A percentile compares a stretch with the other conserved stretches of the same genome.
These are phyloP conservation scores for Biscogniauxia mediterranea DNA, from an alignment of 2,329 filamentous ascomycete genomes.

Conservation along the genomic window DNA sequence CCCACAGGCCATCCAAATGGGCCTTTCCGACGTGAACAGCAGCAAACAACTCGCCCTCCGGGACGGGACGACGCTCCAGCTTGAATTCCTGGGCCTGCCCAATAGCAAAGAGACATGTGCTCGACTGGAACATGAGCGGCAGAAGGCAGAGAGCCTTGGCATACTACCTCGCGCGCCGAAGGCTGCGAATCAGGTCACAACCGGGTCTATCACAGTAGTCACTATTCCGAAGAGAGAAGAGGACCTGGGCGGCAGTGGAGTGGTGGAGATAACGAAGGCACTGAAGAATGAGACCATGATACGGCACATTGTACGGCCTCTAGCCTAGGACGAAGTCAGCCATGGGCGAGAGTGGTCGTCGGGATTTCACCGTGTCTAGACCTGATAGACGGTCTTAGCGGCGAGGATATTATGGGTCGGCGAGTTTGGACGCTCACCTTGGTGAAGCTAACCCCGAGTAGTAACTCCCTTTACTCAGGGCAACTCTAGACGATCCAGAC, in stretches of 20 bases:
- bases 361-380: background rate
- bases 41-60: background rate
- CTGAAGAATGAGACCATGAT: background rate
- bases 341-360: background rate
- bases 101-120: background rate
- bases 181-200: background rate
- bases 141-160: background rate
- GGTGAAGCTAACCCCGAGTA: background rate
- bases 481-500: background rate
- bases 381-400: background rate
- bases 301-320: background rate
- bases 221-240: background rate
- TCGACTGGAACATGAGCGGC: background rate
- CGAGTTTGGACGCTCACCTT: background rate
- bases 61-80: constrained; percentile 1
- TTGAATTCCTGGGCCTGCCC: background rate
- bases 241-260: background rate
- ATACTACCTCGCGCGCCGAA: background rate
- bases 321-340: background rate
- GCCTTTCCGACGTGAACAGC: background rate
- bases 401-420: background rate
- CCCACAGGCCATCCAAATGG: background rate
- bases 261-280: background rate
- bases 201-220: background rate
- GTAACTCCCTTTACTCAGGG: background rate